These are phyloP conservation scores for Colletotrichum coccodes DNA, from an alignment of 2,329 filamentous ascomycete species.

Conservation along the genomic window DNA sequence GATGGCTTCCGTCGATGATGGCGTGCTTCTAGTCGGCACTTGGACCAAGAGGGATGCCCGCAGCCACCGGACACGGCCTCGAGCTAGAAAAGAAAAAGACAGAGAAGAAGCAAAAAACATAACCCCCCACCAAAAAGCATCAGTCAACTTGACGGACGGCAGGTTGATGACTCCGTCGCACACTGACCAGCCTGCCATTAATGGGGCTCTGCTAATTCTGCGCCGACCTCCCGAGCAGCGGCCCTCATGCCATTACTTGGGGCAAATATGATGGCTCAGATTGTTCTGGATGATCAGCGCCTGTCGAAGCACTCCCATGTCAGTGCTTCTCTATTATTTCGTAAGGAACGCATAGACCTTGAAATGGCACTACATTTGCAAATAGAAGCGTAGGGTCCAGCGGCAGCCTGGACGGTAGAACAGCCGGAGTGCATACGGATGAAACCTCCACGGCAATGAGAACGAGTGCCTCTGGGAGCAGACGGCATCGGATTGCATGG, in stretches of 20 bases:
- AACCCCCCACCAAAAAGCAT: too few species aligned
- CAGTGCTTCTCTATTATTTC: constrained; percentile 10
- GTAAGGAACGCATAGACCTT: constrained; percentile 13
- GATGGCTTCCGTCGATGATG: constrained; percentile 10
- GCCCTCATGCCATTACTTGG: constrained; percentile 23
- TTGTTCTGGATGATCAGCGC: neutral
- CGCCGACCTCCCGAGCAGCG: neutral
- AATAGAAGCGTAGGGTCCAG: constrained; percentile 23
- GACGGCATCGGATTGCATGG: constrained; percentile 15
- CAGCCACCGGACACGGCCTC: constrained; percentile 5
- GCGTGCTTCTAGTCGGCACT: constrained; percentile 3
- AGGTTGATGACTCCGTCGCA: constrained; percentile 1
- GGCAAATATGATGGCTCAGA: constrained; percentile 21
- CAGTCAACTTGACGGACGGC: constrained; percentile 6
- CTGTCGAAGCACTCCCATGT: constrained; percentile 1
- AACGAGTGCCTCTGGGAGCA: neutral
- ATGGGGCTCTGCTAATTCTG: neutral
- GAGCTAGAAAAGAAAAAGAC: neutral
- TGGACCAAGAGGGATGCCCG: neutral
- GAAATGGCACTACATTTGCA: constrained; percentile 2
- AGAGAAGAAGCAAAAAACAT: too few species aligned
- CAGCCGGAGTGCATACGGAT: constrained; percentile 23
- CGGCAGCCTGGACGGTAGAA: constrained; percentile 1
- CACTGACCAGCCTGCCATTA: neutral
- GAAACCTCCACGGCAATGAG: constrained; percentile 22